A percentile compares a stretch with the other conserved stretches of the same genome.
Evolutionary conservation across 192 early-diverging fungal species (phyloP).

Genomic region (Haplosporangium gracile): DNA sequence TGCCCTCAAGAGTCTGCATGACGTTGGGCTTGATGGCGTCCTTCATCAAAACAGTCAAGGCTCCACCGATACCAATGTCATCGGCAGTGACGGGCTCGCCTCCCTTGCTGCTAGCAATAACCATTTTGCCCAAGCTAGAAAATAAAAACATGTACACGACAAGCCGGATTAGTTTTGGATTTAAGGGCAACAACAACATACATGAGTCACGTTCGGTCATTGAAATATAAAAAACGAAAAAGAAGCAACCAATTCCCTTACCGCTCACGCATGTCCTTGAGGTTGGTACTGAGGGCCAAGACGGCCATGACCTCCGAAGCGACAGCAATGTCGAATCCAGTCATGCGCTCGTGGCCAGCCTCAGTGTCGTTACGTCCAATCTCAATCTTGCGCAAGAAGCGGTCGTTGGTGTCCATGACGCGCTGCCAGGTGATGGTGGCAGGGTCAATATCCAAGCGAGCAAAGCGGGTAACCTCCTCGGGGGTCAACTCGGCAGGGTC

Average conservation of each 20-base stretch:
- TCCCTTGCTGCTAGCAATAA: constrained; percentile 86
- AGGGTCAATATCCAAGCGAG: constrained; percentile 94
- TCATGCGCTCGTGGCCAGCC: constrained; percentile 87
- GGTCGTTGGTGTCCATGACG: constrained; percentile 97
- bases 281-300: constrained; percentile 90
- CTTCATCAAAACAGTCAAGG: constrained; percentile 97
- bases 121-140: constrained; percentile 87
- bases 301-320: constrained; percentile 99
- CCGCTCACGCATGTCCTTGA: constrained; percentile 94
- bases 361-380: constrained; percentile 92
- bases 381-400: constrained; percentile 93
- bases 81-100: constrained; percentile 94
- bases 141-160: neutral
- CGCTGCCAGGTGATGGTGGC: constrained; percentile 97
- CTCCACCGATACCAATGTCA: constrained; percentile 96
- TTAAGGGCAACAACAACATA: neutral
- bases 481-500: constrained; percentile 82
- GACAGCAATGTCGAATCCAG: constrained; percentile 98
- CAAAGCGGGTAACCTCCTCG: constrained; percentile 85
- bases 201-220: neutral
- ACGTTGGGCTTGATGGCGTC: constrained; percentile 98
- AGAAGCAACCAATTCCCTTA: neutral
- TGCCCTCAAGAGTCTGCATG: constrained; percentile 99
- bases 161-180: neutral
- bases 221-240: neutral